Conservation (phyloP, 1,284 basidiomycete genomes). For the Marasmius fiardii region DNA sequence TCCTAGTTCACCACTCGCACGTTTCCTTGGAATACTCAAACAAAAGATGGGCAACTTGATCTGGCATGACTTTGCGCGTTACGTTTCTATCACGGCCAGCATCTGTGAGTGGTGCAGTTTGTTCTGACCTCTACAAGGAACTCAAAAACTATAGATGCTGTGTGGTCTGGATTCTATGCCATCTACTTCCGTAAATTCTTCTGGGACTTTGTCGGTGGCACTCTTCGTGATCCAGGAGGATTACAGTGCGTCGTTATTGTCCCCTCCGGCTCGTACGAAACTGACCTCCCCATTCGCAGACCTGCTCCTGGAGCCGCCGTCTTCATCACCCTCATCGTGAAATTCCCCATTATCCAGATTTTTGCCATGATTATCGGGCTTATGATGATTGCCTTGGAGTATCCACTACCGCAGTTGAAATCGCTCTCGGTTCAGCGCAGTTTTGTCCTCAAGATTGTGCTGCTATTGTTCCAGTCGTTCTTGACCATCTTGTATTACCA, state of each 20-base stretch:
- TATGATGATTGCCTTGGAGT: conserved; percentile 62
- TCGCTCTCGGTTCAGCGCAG: conserved; percentile 59
- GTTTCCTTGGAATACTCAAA: conserved; percentile 18
- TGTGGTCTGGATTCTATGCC: conserved; percentile 79
- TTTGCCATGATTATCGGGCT: conserved; percentile 58
- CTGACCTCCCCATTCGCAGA: conserved; percentile 32
- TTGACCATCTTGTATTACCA: conserved; percentile 77
- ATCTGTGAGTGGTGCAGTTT: conserved; percentile 55
- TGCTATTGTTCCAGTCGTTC: conserved; percentile 63
- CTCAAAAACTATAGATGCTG: conserved; percentile 48
- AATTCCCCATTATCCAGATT: conserved; percentile 68
- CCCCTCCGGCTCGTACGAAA: neutral
- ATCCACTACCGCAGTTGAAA: conserved; percentile 59
- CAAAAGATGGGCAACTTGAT: conserved; percentile 82
- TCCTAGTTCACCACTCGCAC: conserved; percentile 14
- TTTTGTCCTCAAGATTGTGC: conserved; percentile 57
- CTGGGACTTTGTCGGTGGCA: conserved; percentile 80
- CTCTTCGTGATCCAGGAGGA: conserved; percentile 70
- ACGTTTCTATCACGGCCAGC: conserved; percentile 68
- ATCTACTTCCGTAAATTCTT: conserved; percentile 87
- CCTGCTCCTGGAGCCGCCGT: conserved; percentile 58
- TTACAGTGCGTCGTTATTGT: conserved; percentile 60
- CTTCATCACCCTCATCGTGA: conserved; percentile 73
- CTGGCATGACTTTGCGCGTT: conserved; percentile 79
- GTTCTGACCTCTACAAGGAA: conserved; percentile 9